These are phyloP conservation scores for Thalassiosira mediterranea DNA, from an alignment of 352 stramenopile genomes.

Conservation along the genomic window DNA sequence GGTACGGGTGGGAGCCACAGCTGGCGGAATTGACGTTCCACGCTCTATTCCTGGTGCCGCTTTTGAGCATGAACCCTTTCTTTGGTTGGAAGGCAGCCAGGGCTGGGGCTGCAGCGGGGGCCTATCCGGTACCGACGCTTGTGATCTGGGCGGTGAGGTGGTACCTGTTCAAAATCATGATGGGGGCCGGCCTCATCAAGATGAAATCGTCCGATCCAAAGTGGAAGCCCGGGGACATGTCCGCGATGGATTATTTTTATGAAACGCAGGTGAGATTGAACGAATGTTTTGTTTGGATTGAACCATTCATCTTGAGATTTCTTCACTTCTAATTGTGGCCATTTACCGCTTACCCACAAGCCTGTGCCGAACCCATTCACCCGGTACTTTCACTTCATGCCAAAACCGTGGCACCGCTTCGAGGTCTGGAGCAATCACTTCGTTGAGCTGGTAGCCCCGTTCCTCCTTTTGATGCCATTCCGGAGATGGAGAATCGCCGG, in stretches of 20 bases:
- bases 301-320: too few relatives aligned
- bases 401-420: constrained; percentile 58
- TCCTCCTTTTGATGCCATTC: constrained; percentile 55
- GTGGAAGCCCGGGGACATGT: constrained; percentile 62
- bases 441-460: constrained; percentile 69
- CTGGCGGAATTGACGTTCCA: constrained; percentile 69
- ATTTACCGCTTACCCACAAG: constrained; percentile 15
- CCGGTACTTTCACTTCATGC: constrained; percentile 68
- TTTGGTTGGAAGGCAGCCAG: constrained; percentile 11
- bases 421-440: constrained; percentile 74
- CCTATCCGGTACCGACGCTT: constrained; percentile 41
- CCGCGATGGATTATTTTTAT: constrained; percentile 76
- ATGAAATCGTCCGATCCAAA: constrained; percentile 55
- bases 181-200: constrained; percentile 74
- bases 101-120: neutral
- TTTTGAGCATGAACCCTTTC: constrained; percentile 60
- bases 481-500: constrained; percentile 39
- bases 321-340: neutral
- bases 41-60: constrained; percentile 67
- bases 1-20: constrained; percentile 73
- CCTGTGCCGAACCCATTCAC: constrained; percentile 69
- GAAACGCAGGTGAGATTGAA: constrained; percentile 54
- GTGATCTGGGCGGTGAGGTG: constrained; percentile 60
- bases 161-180: constrained; percentile 74
- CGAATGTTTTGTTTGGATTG: neutral